Conservation (phyloP, 306 rosid genomes). For the Datisca glomerata region DNA sequence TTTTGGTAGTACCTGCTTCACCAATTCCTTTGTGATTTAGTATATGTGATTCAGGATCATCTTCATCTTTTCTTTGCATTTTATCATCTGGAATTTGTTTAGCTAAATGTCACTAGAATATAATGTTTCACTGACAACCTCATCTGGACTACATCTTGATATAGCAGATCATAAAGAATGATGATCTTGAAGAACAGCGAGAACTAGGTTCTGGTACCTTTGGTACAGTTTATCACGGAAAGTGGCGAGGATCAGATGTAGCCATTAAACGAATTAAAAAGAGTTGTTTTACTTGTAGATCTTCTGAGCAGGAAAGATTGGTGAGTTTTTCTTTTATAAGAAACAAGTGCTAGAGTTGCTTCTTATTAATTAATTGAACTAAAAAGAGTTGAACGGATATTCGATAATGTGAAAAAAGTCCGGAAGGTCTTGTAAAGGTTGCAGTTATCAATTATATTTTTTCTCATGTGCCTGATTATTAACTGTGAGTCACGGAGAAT, state of each 20-base stretch:
- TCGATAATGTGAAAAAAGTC: not conserved
- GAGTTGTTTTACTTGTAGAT: slow-evolving; percentile 61
- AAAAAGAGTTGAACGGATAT: not conserved
- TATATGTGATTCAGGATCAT: too few relatives aligned
- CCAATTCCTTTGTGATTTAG: too few relatives aligned
- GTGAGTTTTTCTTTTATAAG: slow-evolving; percentile 20
- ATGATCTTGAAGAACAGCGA: slow-evolving; percentile 73
- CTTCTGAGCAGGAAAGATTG: slow-evolving; percentile 69
- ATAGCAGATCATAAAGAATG: slow-evolving; percentile 64
- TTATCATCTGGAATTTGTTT: too few relatives aligned
- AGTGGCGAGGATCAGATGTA: slow-evolving; percentile 83
- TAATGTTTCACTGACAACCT: too few relatives aligned
- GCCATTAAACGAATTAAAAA: slow-evolving; percentile 74
- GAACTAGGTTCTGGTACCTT: slow-evolving; percentile 82
- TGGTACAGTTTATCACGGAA: slow-evolving; percentile 83
- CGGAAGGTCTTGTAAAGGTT: not conserved
- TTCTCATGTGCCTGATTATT: too few relatives aligned
- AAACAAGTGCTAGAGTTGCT: not conserved
- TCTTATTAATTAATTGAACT: slow-evolving; percentile 4
- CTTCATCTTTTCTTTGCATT: too few relatives aligned
- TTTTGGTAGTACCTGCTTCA: too few relatives aligned
- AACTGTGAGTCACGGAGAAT: too few relatives aligned
- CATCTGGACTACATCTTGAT: too few relatives aligned
- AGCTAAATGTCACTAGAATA: too few relatives aligned
- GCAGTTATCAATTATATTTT: slow-evolving; percentile 1